phyloP scores from a whole-genome alignment of 768 basidiomycete genomes.

The Pleurotus tuber-regium region DNA sequence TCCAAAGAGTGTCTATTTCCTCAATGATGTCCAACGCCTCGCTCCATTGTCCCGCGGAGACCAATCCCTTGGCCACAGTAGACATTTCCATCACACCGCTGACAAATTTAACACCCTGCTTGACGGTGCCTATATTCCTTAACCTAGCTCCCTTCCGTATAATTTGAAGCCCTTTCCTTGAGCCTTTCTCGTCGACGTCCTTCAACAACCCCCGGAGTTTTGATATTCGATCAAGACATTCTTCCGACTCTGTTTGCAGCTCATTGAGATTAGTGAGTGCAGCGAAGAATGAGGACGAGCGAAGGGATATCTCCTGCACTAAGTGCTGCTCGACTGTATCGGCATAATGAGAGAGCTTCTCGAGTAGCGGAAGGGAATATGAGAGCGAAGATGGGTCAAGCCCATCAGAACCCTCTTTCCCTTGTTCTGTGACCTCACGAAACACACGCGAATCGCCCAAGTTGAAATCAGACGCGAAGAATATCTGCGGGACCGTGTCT shows the following conservation, averaged over 20 bases:
- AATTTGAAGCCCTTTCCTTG: slow-evolving; percentile 76
- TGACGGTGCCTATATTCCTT: slow-evolving; percentile 55
- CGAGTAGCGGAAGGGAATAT: slow-evolving; percentile 72
- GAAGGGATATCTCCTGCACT: slow-evolving; percentile 84
- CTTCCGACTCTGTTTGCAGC: slow-evolving; percentile 84
- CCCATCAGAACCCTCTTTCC: slow-evolving; percentile 30
- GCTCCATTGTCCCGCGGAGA: slow-evolving; percentile 85
- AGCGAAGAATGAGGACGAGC: slow-evolving; percentile 93
- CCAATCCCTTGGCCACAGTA: slow-evolving; percentile 65
- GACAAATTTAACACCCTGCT: slow-evolving; percentile 62
- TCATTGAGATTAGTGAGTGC: slow-evolving; percentile 93
- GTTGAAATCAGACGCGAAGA: slow-evolving; percentile 77
- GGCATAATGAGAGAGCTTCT: slow-evolving; percentile 87
- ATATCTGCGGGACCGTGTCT: slow-evolving; percentile 73
- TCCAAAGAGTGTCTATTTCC: slow-evolving; percentile 61
- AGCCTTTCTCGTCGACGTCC: slow-evolving; percentile 74
- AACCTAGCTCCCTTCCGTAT: slow-evolving; percentile 64
- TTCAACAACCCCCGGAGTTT: slow-evolving; percentile 68
- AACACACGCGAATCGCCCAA: slow-evolving; percentile 80
- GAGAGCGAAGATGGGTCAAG: slow-evolving; percentile 62
- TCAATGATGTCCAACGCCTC: slow-evolving; percentile 79
- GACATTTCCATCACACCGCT: slow-evolving; percentile 77
- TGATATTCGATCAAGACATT: slow-evolving; percentile 74
- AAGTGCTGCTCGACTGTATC: slow-evolving; percentile 96
- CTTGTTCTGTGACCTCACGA: slow-evolving; percentile 68